Base-by-base conservation (phyloP, 768 basidiomycete genomes). In the Lepiota subincarnata region DNA sequence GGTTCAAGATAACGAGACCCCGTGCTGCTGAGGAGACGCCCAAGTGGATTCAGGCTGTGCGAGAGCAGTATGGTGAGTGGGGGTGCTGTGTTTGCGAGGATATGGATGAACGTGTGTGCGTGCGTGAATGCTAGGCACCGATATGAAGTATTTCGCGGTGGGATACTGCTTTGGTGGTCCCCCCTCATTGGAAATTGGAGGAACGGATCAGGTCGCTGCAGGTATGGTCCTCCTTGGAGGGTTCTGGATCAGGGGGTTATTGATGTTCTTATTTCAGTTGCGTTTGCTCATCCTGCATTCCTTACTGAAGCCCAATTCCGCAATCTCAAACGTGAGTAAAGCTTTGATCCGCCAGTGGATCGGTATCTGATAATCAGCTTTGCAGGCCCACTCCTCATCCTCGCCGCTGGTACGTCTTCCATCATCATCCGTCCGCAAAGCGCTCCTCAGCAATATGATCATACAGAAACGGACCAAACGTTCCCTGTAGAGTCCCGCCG, bases 111-210 rank as follows among this genome's bases (percentile, higher is more conserved):
- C 22, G 24, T n/a, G n/a, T n/a, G n/a, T n/a, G n/a, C n/a, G 24
- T 24, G 24, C 5, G 24, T 5, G 24, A 5, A 5, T 24, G 24
- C 24, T 24, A 66, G 63, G 66, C 24, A 35, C 51, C 6, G 69
- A 69, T 19, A 68, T 71, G 13, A 67, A 71, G 37, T 81, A 78
- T 56, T 70, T 63, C 53, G 71, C 78, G 7, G 75, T 74, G 46
- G 80, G 82, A 10, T 82, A 82, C 55, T 85, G 80, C 59, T 83
- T 82, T 55, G 81, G 81, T 5, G 83, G 70, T 0, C 80, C 80
- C 0, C 81, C 71, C 50, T 73, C 72, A 6, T 70, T 83, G 48
- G 70, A 79, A 4, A 68, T 76, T 2, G 72, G 74, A 1, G 68
- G 72, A 6, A 77, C 68, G 0, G 75, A 79, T 41, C 68, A 73